A percentile compares a stretch with the other conserved stretches of the same genome.
Conservation (phyloP, 768 basidiomycete genomes). For the Collybia mongolica region DNA sequence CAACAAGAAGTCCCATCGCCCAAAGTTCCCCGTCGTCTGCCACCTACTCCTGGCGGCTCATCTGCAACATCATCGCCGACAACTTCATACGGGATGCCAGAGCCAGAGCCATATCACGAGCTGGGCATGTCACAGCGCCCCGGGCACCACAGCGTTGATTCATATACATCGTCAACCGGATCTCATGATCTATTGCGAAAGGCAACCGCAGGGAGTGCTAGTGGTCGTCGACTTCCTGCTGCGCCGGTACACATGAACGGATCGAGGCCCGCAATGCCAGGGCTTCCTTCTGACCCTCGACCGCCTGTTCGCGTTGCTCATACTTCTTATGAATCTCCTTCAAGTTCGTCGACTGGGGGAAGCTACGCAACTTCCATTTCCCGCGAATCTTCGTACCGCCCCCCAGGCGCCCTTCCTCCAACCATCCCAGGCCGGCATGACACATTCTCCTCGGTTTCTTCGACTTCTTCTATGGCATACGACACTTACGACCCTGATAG, state of each 20-base stretch:
- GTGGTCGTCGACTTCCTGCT: slow-evolving; percentile 23
- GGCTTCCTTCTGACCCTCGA: slow-evolving; percentile 17
- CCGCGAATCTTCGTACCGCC: slow-evolving; percentile 21
- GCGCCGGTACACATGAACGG: slow-evolving; percentile 18
- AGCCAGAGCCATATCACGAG: slow-evolving; percentile 39
- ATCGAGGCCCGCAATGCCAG: slow-evolving; percentile 11
- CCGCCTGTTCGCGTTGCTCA: slow-evolving; percentile 11
- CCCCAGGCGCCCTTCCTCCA: slow-evolving; percentile 27
- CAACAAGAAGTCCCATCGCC: slow-evolving; percentile 15
- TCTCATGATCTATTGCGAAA: slow-evolving; percentile 27
- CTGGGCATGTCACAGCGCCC: slow-evolving; percentile 15
- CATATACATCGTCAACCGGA: slow-evolving; percentile 22
- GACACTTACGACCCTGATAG: slow-evolving; percentile 6
- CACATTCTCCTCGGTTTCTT: background rate
- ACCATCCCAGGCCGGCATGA: slow-evolving; percentile 22
- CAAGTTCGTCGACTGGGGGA: slow-evolving; percentile 14
- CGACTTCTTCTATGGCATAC: slow-evolving; percentile 2
- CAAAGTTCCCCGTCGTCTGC: slow-evolving; percentile 35
- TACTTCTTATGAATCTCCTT: slow-evolving; percentile 16
- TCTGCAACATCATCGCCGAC: slow-evolving; percentile 24
- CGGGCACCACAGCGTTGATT: slow-evolving; percentile 21
- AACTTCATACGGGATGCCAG: slow-evolving; percentile 35
- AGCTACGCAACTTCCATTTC: slow-evolving; percentile 18
- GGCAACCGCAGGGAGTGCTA: slow-evolving; percentile 21
- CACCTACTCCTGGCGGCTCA: slow-evolving; percentile 41